These are phyloP conservation scores for Middelhovenomyces tepae DNA, from an alignment of 805 yeast species.

Conservation along the genomic window DNA sequence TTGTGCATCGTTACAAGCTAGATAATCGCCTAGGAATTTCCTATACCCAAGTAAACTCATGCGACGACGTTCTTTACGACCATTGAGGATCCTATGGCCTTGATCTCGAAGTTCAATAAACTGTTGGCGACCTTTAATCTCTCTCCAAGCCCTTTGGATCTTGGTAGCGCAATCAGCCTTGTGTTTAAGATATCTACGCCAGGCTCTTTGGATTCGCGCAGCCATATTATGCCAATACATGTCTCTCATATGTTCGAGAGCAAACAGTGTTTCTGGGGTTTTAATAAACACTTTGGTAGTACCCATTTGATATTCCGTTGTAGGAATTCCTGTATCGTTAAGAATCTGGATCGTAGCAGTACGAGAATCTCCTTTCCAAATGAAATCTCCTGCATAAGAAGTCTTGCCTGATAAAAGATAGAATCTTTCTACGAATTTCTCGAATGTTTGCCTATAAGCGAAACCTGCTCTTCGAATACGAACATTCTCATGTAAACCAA, in stretches of 20 bases:
- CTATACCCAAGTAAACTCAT: slow-evolving; percentile 82
- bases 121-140: slow-evolving; percentile 69
- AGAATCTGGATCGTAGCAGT: slow-evolving; percentile 47
- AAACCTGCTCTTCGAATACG: slow-evolving; percentile 97
- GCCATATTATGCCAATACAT: slow-evolving; percentile 98
- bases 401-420: slow-evolving; percentile 79
- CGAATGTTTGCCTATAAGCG: slow-evolving; percentile 95
- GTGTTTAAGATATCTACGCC: slow-evolving; percentile 74
- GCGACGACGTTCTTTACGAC: slow-evolving; percentile 81
- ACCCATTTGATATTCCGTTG: slow-evolving; percentile 82
- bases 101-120: slow-evolving; percentile 80
- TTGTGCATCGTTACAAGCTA: slow-evolving; percentile 71
- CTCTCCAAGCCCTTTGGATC: slow-evolving; percentile 78
- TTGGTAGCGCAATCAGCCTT: slow-evolving; percentile 79
- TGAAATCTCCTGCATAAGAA: slow-evolving; percentile 81
- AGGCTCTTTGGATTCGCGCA: slow-evolving; percentile 92
- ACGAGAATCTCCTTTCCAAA: slow-evolving; percentile 52
- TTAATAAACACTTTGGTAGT: slow-evolving; percentile 87
- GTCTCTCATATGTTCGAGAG: slow-evolving; percentile 92
- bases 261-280: slow-evolving; percentile 93
- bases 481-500: slow-evolving; percentile 94
- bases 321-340: slow-evolving; percentile 59
- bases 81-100: slow-evolving; percentile 62
- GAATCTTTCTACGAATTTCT: slow-evolving; percentile 90
- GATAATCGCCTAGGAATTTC: slow-evolving; percentile 89